Percentiles rank a stretch among this genome's conserved stretches.
phyloP scores from a whole-genome alignment of 2,329 filamentous ascomycete species.

The Ophiostoma sp. region DNA sequence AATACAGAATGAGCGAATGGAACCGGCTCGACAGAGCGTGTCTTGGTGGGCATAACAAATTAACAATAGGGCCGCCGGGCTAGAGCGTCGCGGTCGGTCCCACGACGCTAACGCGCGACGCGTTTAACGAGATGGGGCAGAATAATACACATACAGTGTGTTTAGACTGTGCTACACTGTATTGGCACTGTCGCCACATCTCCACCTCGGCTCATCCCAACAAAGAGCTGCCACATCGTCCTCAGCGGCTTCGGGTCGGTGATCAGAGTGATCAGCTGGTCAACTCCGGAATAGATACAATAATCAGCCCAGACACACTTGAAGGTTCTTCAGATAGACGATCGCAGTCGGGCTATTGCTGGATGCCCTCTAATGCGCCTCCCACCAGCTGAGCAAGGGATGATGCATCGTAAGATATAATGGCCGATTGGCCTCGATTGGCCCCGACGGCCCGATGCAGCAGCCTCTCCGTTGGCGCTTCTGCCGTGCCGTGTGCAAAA shows the following conservation, averaged over 20 bases:
- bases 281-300: no score
- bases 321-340: no score
- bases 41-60: not conserved
- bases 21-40: not conserved
- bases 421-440: no score
- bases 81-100: not conserved
- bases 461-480: no score
- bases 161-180: not conserved
- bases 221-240: not conserved
- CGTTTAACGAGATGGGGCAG: not conserved
- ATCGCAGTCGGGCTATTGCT: no score
- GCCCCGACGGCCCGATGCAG: no score
- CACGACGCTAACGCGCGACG: not conserved
- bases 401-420: no score
- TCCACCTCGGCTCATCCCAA: conserved; percentile 9
- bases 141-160: not conserved
- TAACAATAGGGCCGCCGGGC: not conserved
- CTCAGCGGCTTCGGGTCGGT: not conserved
- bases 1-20: not conserved
- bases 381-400: no score
- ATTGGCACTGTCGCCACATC: not conserved
- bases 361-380: no score
- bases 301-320: no score
- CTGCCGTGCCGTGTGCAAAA: no score
- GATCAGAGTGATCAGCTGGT: no score